Percentiles rank a stretch among this genome's conserved stretches.
These are phyloP conservation scores for Paraphoma chrysanthemicola DNA, from an alignment of 2,329 filamentous ascomycete species.

Conservation along the genomic window DNA sequence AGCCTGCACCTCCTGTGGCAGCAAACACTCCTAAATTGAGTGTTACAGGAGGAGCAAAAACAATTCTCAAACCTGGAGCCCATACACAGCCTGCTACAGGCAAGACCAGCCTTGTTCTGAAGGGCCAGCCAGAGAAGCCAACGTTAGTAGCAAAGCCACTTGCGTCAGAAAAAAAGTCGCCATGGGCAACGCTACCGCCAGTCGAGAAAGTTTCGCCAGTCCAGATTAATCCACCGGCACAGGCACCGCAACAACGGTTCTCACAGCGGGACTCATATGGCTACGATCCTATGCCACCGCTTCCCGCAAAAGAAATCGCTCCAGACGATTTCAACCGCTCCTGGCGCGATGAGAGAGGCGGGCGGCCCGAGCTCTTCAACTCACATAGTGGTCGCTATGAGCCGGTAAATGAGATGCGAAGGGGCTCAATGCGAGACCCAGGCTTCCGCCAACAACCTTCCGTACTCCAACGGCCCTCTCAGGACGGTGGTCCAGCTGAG, in stretches of 20 bases:
- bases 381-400: slow-evolving; percentile 95
- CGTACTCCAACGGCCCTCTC: slow-evolving; percentile 75
- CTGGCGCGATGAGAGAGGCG: slow-evolving; percentile 76
- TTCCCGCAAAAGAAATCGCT: slow-evolving; percentile 79
- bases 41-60: slow-evolving; percentile 52
- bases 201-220: slow-evolving; percentile 81
- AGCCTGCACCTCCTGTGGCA: slow-evolving; percentile 25
- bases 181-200: slow-evolving; percentile 87
- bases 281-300: slow-evolving; percentile 62
- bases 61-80: slow-evolving; percentile 58
- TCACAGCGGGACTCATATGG: slow-evolving; percentile 63
- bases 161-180: slow-evolving; percentile 79
- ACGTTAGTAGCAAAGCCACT: slow-evolving; percentile 76
- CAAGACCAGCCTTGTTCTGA: slow-evolving; percentile 66
- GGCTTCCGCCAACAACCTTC: slow-evolving; percentile 77
- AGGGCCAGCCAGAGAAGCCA: slow-evolving; percentile 73
- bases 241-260: slow-evolving; percentile 56
- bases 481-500: slow-evolving; percentile 71
- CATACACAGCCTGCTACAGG: slow-evolving; percentile 40
- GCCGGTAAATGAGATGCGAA: slow-evolving; percentile 77
- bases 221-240: slow-evolving; percentile 61
- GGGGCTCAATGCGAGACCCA: slow-evolving; percentile 72
- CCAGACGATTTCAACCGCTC: slow-evolving; percentile 91
- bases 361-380: slow-evolving; percentile 81
- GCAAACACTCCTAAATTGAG: slow-evolving; percentile 44